phyloP scores from a whole-genome alignment of 202 grass and related monocot species.

The Hordeum pubiflorum region DNA sequence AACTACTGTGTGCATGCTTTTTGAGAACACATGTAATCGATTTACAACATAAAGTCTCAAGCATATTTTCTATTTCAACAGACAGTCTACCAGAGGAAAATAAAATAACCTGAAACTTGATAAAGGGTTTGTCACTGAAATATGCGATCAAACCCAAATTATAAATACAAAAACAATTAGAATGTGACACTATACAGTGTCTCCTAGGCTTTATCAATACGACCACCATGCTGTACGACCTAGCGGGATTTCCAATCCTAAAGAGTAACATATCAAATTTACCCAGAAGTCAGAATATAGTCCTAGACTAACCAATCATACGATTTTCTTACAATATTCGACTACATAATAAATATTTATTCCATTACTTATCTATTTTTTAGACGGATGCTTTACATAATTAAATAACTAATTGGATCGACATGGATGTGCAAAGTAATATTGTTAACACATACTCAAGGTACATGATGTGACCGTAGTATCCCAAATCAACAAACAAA shows the following conservation, averaged over 20 bases:
- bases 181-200: not conserved
- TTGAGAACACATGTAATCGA: not conserved
- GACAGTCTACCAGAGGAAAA: not conserved
- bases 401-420: not conserved
- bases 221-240: not conserved
- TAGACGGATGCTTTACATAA: not conserved
- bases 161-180: not conserved
- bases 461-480: not conserved
- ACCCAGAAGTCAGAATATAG: not conserved
- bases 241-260: not conserved
- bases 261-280: not conserved
- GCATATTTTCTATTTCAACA: not conserved
- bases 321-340: not conserved
- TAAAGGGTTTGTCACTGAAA: not conserved
- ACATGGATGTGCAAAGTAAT: not conserved
- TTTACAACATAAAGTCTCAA: not conserved
- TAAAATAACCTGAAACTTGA: not conserved
- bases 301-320: not conserved
- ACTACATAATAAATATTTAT: not conserved
- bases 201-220: not conserved
- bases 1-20: not conserved
- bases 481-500: not conserved
- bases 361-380: not conserved
- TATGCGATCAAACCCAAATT: not conserved
- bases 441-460: not conserved